These are phyloP conservation scores for Porphyrellus sp. DNA, from an alignment of 1,284 basidiomycete species.

Conservation along the genomic window DNA sequence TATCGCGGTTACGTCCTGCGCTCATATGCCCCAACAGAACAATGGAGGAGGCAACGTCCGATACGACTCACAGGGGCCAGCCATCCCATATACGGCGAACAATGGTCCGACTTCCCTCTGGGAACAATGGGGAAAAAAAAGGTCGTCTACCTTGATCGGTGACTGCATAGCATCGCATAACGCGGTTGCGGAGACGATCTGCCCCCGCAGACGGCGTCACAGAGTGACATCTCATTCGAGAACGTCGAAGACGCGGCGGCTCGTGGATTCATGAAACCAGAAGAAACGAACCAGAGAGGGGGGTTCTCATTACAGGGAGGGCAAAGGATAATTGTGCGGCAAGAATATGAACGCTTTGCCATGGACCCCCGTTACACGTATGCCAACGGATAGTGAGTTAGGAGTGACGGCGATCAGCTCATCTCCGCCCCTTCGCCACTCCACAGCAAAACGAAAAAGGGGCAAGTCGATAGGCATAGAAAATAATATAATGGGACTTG, in stretches of 20 bases:
- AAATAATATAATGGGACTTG: constrained; percentile 3
- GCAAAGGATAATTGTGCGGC: constrained; percentile 5
- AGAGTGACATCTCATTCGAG: not conserved
- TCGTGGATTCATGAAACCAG: not conserved
- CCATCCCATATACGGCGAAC: constrained; percentile 21
- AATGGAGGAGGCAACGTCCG: constrained; percentile 9
- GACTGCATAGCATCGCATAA: constrained; percentile 11
- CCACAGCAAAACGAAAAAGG: constrained; percentile 18
- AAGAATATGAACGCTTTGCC: constrained; percentile 10
- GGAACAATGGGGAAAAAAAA: constrained; percentile 14
- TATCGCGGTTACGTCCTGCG: constrained; percentile 14
- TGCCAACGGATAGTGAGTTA: constrained; percentile 13
- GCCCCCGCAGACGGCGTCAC: not conserved
- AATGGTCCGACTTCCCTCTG: constrained; percentile 12
- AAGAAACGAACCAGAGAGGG: constrained; percentile 1
- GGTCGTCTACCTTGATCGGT: not conserved
- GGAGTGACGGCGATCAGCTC: constrained; percentile 32
- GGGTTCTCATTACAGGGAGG: not conserved
- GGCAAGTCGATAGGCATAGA: not conserved
- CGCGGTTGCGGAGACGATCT: constrained; percentile 14
- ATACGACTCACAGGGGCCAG: constrained; percentile 2
- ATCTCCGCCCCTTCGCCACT: constrained; percentile 25
- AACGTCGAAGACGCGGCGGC: not conserved
- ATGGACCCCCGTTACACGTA: constrained; percentile 13
- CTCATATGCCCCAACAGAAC: too few relatives aligned